Evolutionary conservation across 2,329 filamentous ascomycete genomes (phyloP), one percentile per base, ranked within the genome.

Genomic region (Golovinomyces cichoracearum): DNA sequence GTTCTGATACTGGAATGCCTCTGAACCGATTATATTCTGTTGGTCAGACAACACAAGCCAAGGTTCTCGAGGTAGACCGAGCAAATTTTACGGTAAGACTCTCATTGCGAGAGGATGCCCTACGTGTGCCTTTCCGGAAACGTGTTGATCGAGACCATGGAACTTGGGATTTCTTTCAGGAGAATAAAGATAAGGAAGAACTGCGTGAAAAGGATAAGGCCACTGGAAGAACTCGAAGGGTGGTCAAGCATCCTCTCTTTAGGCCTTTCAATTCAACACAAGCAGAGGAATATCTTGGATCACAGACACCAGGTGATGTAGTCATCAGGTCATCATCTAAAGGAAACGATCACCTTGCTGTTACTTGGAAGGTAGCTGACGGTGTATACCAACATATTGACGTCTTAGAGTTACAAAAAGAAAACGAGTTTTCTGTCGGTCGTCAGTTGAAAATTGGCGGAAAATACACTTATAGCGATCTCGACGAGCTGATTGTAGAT

Each of bases 351-450:
- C 90, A 98, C 66, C 70, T 98, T 49, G 85, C 88, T 6, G 77
- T 98, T 44, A 98, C 90, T 0, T 98, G 90, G 90, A 98, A 98
- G 68, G 86, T 98, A 13, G 80, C 84, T 1, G 85, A 95, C 61
- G 80, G 81, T 51, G 78, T 95, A n/a, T 98, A 86, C 63, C 86
- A 98, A 64, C 90, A 98, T 63, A 83, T 98, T 54, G 90, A 98
- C 63, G 88, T 98, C 29, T 72, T 98, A 35, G 90, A 98, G 65
- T 71, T 98, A 59, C 83, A 93, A 63, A 98, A 98, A 65, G 84
- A 93, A 53, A 95, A 85, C 53, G 88, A 95, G 62, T 95, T 94
- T 62, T 86, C 85, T 0, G 80, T 95, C 3, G 90, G 90, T 53
- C 80, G 79, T 57, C 78, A 80, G 38, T 71, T 98, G 48, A 82